phyloP scores from a whole-genome alignment of 306 rosid species.

The Vachellia pachyceras region DNA sequence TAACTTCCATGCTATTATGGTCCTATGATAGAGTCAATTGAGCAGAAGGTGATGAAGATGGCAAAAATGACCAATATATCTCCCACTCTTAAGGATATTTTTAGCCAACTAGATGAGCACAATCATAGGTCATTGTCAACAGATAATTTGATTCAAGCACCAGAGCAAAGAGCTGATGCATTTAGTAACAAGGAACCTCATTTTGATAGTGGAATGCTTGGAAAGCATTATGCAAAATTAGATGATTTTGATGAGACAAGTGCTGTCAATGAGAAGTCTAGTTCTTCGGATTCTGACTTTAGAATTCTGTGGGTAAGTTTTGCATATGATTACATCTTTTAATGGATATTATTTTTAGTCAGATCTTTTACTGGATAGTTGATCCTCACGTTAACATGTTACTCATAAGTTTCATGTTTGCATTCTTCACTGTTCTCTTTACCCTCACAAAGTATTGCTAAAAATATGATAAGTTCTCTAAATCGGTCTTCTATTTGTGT shows the following conservation, averaged over 20 bases:
- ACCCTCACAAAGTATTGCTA: not conserved
- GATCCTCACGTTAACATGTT: not conserved
- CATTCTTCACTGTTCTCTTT: not conserved
- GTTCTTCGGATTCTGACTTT: not conserved
- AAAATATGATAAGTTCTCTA: not conserved
- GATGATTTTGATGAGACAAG: not conserved
- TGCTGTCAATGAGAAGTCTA: not conserved
- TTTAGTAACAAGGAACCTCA: not conserved
- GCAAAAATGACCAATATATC: not conserved
- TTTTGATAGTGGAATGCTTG: not conserved
- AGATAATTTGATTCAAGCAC: not conserved
- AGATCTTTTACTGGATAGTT: not conserved
- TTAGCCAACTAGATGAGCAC: not conserved
- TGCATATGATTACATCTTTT: not conserved
- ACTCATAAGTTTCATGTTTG: not conserved
- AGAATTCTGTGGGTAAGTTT: not conserved
- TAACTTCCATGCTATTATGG: not conserved
- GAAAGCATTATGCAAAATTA: not conserved
- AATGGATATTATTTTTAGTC: not conserved
- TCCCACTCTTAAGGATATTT: conserved; percentile 7
- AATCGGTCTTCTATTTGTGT: not conserved
- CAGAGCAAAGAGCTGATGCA: not conserved
- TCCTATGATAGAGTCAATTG: not conserved
- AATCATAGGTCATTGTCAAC: not conserved
- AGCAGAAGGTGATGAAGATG: conserved; percentile 4